These are phyloP conservation scores for Lecanosticta acicola DNA, from an alignment of 2,329 filamentous ascomycete species.

Conservation along the genomic window DNA sequence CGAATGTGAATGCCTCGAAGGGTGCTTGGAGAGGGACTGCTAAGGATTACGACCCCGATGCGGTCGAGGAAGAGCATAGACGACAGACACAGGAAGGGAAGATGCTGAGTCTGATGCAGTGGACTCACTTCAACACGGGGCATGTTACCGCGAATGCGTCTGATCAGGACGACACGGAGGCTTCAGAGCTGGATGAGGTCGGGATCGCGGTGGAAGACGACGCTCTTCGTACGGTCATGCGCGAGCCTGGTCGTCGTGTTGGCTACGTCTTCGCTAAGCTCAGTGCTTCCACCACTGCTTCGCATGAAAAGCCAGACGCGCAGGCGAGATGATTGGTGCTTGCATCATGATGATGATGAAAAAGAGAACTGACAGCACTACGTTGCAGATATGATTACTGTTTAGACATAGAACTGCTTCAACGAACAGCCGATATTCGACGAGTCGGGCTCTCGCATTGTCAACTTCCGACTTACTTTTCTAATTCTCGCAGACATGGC, in stretches of 20 bases:
- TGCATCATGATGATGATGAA: no score
- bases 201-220: constrained; percentile 45
- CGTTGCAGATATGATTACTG: no score
- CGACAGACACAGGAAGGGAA: constrained; percentile 35
- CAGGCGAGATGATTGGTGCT: no score
- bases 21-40: constrained; percentile 10
- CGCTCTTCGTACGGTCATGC: constrained; percentile 45
- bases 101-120: constrained; percentile 50
- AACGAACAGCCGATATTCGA: no score
- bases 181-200: constrained; percentile 26
- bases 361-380: no score
- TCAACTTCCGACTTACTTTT: no score
- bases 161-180: constrained; percentile 30
- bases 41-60: constrained; percentile 32
- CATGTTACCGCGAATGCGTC: constrained; percentile 26
- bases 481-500: no score
- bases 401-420: no score
- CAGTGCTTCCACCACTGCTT: constrained; percentile 11
- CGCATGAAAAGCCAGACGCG: no score
- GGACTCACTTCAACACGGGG: constrained; percentile 47
- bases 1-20: constrained; percentile 25
- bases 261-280: constrained; percentile 48
- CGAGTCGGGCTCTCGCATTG: no score
- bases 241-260: constrained; percentile 41
- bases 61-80: constrained; percentile 32